A percentile compares a stretch with the other conserved stretches of the same genome.
Evolutionary conservation across 257 asterid species (phyloP).

Genomic region (Solanum pennellii): DNA sequence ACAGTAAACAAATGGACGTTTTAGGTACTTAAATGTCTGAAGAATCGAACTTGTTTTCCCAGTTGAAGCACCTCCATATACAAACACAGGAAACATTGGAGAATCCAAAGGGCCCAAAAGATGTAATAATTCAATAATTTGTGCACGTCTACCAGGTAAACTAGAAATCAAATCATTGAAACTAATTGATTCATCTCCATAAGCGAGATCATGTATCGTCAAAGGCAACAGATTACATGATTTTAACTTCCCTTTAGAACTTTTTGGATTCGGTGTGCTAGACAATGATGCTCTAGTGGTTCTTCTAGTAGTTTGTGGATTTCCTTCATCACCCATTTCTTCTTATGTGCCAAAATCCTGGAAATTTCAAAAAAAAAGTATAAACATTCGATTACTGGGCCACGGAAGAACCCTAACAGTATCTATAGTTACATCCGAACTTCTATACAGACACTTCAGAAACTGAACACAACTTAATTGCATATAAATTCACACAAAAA

Average conservation of each 20-base stretch:
- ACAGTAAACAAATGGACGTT: slow-evolving; percentile 64
- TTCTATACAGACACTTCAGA: neutral
- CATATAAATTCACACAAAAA: neutral
- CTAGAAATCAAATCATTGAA: slow-evolving; percentile 46
- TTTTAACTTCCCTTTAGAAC: slow-evolving; percentile 23
- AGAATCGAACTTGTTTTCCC: slow-evolving; percentile 74
- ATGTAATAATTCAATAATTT: slow-evolving; percentile 46
- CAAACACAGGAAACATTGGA: slow-evolving; percentile 62
- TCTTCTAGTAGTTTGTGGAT: slow-evolving; percentile 43
- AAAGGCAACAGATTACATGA: slow-evolving; percentile 4
- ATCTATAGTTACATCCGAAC: neutral
- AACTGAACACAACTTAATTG: neutral
- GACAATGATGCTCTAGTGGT: slow-evolving; percentile 44
- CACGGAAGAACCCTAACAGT: neutral
- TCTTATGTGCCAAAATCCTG: neutral
- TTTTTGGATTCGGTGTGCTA: slow-evolving; percentile 24
- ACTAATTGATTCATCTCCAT: slow-evolving; percentile 25
- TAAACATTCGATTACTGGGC: neutral
- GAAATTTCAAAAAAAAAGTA: neutral
- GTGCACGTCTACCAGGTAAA: slow-evolving; percentile 62
- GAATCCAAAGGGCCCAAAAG: slow-evolving; percentile 74
- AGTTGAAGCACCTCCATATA: slow-evolving; percentile 78
- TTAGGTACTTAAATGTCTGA: slow-evolving; percentile 46
- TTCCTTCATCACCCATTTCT: slow-evolving; percentile 42
- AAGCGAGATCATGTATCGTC: slow-evolving; percentile 38